Evolutionary conservation across 257 asterid genomes (phyloP), one percentile per base, ranked within the genome.

Genomic region (Nicotiana benthamiana): DNA sequence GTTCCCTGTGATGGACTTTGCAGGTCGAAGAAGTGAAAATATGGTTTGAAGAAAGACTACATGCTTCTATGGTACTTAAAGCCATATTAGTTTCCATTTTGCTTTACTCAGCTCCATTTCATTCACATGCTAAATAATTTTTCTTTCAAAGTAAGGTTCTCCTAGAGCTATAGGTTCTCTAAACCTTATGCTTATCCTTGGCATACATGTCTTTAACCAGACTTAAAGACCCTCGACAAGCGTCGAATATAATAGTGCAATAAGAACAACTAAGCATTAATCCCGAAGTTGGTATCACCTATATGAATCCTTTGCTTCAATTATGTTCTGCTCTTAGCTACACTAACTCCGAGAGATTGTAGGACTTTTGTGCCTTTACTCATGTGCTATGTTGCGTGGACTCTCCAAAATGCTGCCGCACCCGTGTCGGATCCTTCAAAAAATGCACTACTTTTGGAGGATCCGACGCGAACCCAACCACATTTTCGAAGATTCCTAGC

Each of bases 11-110:
- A 80, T 83, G 83, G 85, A 80, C 81, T 75, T 82, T 86, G 83
- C 90, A 95, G 99, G 97, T 95, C 52, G 93, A 93, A 83, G 98
- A 95, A 85, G 93, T 93, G 66, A 95, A 90, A 92, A 26, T 72
- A 43, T 92, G 96, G 96, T 89, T 95, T 79, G 95, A 92, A 89
- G 96, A 90, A 86, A 95, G 90, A 75, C 87, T 89, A 75, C 82
- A 48, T 81, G 81, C 83, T 79, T 67, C 86, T 51, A 84, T 18
- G 92, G 99, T 93, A 89, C 30, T 79, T 77, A 48, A 52, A 6
- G 51, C 48, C 61, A 17, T 40, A 79, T 64, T 6, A 79, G 65
- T 79, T 79, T 64, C 48, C 48, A 40, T 40, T 40, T 40, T 9
- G 48, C 48, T 40, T 9, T 40, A 40, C 48, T 40, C 48, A 40